Conservation (phyloP, 1,284 basidiomycete genomes). For the Ganoderma meredithae region DNA sequence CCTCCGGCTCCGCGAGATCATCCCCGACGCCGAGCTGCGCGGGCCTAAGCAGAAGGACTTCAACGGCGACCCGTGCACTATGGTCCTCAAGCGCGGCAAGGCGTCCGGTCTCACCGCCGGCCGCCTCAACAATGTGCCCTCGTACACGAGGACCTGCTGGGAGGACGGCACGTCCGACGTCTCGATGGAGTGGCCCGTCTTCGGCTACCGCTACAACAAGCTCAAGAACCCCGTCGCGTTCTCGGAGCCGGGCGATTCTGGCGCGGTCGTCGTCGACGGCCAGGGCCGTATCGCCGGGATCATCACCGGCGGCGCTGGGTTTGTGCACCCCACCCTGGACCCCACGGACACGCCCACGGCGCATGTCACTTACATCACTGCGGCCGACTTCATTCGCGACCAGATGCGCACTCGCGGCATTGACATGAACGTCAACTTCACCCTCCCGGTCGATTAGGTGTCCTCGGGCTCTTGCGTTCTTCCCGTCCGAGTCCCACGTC, state of each 20-base stretch:
- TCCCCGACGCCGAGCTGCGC: not conserved
- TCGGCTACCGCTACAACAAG: constrained; percentile 26
- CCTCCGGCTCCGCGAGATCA: not conserved
- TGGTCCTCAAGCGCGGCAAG: constrained; percentile 24
- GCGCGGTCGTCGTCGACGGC: constrained; percentile 35
- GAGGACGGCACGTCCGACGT: constrained; percentile 16
- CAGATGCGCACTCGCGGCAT: not conserved
- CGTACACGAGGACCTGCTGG: constrained; percentile 32
- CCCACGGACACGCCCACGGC: not conserved
- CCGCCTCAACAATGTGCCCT: constrained; percentile 33
- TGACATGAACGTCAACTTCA: not conserved
- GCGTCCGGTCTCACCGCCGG: constrained; percentile 31
- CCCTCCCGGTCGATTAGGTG: too few species aligned
- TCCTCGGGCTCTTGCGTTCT: too few species aligned
- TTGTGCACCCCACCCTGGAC: not conserved
- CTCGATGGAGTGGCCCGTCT: constrained; percentile 36
- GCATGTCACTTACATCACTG: not conserved
- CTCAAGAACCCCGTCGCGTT: constrained; percentile 25
- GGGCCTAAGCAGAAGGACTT: not conserved
- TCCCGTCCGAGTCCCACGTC: too few species aligned
- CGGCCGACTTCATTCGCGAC: not conserved
- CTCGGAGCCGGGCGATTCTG: constrained; percentile 39
- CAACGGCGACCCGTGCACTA: not conserved
- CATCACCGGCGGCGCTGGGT: constrained; percentile 37
- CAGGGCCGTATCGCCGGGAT: constrained; percentile 35